Evolutionary conservation across 106 monocot species (phyloP), one percentile per base, ranked within the genome.

Genomic region (Apostasia shenzhenica): DNA sequence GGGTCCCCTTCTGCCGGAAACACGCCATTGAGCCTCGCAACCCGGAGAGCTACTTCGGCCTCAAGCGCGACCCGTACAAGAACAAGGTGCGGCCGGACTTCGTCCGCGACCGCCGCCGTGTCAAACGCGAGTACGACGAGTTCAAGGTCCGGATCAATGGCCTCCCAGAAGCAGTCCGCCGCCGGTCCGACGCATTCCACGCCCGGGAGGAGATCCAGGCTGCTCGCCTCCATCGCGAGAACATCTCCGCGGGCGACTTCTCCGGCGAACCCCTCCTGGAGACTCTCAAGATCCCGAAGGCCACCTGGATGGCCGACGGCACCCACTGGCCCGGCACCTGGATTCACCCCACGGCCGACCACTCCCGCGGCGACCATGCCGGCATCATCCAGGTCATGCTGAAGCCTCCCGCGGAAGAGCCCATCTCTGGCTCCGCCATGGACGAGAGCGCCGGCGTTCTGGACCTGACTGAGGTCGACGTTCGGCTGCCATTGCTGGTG

Each of bases 301-400:
- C 86, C 13, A 86, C 81, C n/a, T 86, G 86, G 86, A 86, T 86
- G 86, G 81, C 79, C 54, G 86, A 86, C 26, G 69, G 57, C 12
- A 70, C 69, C 54, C 69, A 70, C 11, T 70, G 69, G 69, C 69
- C 69, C 0, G 84, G 80, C 51, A 80, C 80, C 41, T 84, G 84
- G 84, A 67, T 76, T 2, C 53, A 47, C 13, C 61, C 80, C 1
- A 71, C 73, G 12, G 2, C 65, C 10, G 84, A 84, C 38, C 84
- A 84, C 66, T 59, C 84, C 12, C 73, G 68, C 1, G 80, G 80
- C 42, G 84, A 84, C 57, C 84, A 84, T 50, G 80, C 84, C 6
- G 84, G 84, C 57, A 77, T 84, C 41, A 84, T 84, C 39, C 84
- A 84, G 77, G 82, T 82, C 55, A 78, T 78, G 78, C 78, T 78